Evolutionary conservation across 1,284 basidiomycete species (phyloP), one percentile per base, ranked within the genome.

Genomic region (Golubevia sp.): DNA sequence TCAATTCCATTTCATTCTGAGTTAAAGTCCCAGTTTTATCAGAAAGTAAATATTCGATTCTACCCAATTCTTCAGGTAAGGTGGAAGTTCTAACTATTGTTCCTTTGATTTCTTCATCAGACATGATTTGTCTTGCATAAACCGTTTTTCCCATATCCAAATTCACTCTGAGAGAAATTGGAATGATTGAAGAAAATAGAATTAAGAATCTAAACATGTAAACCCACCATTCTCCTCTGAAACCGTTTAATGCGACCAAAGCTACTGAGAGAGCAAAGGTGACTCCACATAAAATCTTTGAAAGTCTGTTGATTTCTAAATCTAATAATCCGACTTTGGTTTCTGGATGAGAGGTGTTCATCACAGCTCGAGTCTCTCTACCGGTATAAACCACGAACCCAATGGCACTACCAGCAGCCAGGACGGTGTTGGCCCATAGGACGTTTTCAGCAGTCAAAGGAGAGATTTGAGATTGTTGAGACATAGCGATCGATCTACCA

Each of bases 91-190:
- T 88, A 2, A 99, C 97, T 66, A 99, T 96, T 1, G 97, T 98
- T 55, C 90, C 89, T 0, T 93, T 93, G 70, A 99, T 99, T 84
- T 98, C 94, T 50, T 79, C 79, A 84, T 99, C 97, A 64, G 88
- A 90, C 90, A 95, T 94, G 65, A 99, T 99, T 74, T 96, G 92
- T 54, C 92, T 90, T 0, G 94, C 93, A 77, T 99, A 99, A 50
- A 98, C 92, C 0, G 95, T 98, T 86, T 99, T 99, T 66, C 96
- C 97, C 95, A 99, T 98, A 84, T 99, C 97, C 56, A 99, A 88
- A 77, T 99, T 99, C 66, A 99, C 96, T 25, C 97, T 92, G 58
- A 99, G 86, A 87, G 93, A 95, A 86, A 99, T 99, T 25, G 97
- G 97, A 77, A 99, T 99, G 84, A 99, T 99, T 20, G 93, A 96